Evolutionary conservation across 768 basidiomycete species (phyloP), one percentile per base, ranked within the genome.

Genomic region (Gymnopilus dilepis): DNA sequence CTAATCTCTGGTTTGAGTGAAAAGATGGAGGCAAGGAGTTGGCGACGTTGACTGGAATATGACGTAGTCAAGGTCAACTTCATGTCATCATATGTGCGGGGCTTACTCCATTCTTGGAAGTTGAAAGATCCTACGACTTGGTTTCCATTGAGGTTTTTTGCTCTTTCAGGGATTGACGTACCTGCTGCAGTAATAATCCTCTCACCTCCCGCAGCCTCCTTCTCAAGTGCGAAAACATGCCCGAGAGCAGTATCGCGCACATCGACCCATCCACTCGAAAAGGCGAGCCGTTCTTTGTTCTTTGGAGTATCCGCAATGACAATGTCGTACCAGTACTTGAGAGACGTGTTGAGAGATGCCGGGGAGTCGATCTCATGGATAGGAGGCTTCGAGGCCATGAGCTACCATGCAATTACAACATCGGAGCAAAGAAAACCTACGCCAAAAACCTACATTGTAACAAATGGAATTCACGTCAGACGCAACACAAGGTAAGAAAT

Each of bases 71-170:
- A 11, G 37, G 33, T 28, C 8, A 45, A n/a, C n/a, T n/a, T n/a
- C n/a, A 37, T 7, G 15, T 1, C 6, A n/a, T 17, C 26, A 50
- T 31, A 17, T n/a, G 28, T 26, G 19, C 47, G 12, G 13, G 28
- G 68, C 75, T 56, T 68, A 75, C 75, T 38, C 74, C 73, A 77
- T 22, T 77, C 75, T 50, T 79, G 77, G 74, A 74, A 78, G 17
- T 65, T 56, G 54, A 55, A 74, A 3, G 67, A 22, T 8, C 72
- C 71, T 70, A 41, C n/a, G n/a, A n/a, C n/a, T n/a, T n/a, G n/a
- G n/a, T n/a, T n/a, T n/a, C n/a, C n/a, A n/a, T n/a, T n/a, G n/a
- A n/a, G n/a, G n/a, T n/a, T n/a, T n/a, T n/a, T 51, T 7, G 6
- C 17, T 24, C 13, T 15, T 28, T 15, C 28, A 22, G 21, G 24